Evolutionary conservation across 805 yeast species (phyloP), one percentile per base, ranked within the genome.

Genomic region (Sugiyamaella americana): DNA sequence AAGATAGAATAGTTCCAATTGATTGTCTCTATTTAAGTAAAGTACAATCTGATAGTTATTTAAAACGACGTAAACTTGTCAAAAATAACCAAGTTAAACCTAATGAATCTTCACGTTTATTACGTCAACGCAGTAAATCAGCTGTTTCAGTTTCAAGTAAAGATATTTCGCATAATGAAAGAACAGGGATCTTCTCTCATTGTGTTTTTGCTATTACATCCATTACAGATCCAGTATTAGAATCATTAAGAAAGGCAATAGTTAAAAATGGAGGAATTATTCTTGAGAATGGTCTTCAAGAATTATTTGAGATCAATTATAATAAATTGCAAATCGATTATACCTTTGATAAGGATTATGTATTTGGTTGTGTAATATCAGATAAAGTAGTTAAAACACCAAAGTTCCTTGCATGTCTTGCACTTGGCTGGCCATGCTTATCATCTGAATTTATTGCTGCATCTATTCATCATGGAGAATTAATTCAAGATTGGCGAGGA

Each of bases 381-480:
- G 73, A 72, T 34, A 71, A 70, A 24, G 73, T 75, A 47, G 70
- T 76, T 17, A 67, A 96, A 32, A 85, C 88, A 41, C 72, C 80
- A 5, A 88, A 87, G 58, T 88, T 83, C 59, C 60, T 88, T 6
- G 93, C 86, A 57, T 79, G 83, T 2, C 61, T 87, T 16, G 85
- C 91, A 0, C 59, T 87, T 38, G 89, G 91, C 2, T 87, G 95
- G 95, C 97, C 97, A 2, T 74, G 84, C 17, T 58, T 88, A 24
- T 79, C 86, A 2, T 73, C 74, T 47, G 58, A 64, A 5, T 87
- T 75, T 53, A 66, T 87, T 2, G 59, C 62, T 4, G 82, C 80
- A 48, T 72, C 82, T 47, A 55, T 76, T 2, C 58, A 59, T 41
- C 35, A 40, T n/a, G 47, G 54, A 1, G 23, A 49, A 23, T 43